Conservation (phyloP, 179 eudicot species). For the Camellia oleifera region DNA sequence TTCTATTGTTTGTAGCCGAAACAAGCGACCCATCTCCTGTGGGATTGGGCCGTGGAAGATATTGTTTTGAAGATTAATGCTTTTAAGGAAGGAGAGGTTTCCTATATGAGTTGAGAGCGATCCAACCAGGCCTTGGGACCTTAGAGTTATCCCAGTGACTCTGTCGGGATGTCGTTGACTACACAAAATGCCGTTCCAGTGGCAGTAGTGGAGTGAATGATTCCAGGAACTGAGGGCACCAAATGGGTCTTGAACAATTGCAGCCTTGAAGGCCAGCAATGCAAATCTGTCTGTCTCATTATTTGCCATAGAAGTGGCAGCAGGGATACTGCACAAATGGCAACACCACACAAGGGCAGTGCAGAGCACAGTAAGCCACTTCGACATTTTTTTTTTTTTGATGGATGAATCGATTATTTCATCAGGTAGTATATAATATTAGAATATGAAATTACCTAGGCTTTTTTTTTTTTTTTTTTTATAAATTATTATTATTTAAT, state of each 20-base stretch:
- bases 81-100: constrained; percentile 17
- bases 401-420: no score
- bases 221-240: constrained; percentile 19
- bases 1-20: constrained; percentile 9
- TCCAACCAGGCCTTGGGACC: constrained; percentile 14
- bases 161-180: constrained; percentile 3
- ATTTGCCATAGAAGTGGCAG: no score
- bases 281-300: constrained; percentile 11
- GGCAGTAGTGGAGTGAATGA: constrained; percentile 8
- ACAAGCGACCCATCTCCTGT: constrained; percentile 10
- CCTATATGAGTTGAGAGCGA: constrained; percentile 20
- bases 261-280: constrained; percentile 10
- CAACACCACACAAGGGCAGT: background rate
- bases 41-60: constrained; percentile 24
- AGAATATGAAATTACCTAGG: no score
- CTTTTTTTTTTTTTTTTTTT: no score
- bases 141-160: background rate
- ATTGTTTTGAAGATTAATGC: background rate
- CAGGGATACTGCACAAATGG: background rate
- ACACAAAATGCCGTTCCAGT: constrained; percentile 19
- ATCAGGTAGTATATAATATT: no score
- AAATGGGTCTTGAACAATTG: background rate
- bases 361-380: no score
- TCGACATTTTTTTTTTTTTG: no score
- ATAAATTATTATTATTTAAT: no score